phyloP scores from a whole-genome alignment of 768 basidiomycete species.

The Chalciporus pseudorubinellus region DNA sequence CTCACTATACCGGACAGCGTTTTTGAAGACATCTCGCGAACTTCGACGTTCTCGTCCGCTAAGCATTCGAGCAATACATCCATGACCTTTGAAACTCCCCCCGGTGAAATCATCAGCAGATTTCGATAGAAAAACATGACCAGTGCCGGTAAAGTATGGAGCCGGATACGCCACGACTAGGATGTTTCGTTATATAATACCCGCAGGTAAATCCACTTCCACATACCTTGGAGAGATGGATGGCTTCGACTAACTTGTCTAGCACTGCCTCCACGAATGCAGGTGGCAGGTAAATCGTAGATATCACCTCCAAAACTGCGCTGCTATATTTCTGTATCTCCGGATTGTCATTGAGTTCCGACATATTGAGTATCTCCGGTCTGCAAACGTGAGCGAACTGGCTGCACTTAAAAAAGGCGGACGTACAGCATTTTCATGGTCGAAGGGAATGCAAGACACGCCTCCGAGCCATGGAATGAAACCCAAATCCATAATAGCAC shows the following conservation, averaged over 20 bases:
- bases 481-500: conserved; percentile 81
- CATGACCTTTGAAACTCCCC: conserved; percentile 68
- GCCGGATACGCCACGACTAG: conserved; percentile 88
- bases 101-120: conserved; percentile 69
- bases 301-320: conserved; percentile 77
- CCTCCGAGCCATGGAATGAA: conserved; percentile 71
- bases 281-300: conserved; percentile 71
- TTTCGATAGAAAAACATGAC: conserved; percentile 92
- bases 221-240: conserved; percentile 75
- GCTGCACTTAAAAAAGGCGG: neutral
- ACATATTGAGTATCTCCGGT: conserved; percentile 86
- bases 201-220: neutral
- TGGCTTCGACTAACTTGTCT: conserved; percentile 60
- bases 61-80: conserved; percentile 82
- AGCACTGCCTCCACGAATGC: conserved; percentile 62
- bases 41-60: conserved; percentile 88
- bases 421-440: conserved; percentile 74
- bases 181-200: conserved; percentile 10
- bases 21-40: conserved; percentile 87
- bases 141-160: conserved; percentile 84
- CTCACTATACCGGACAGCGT: conserved; percentile 83
- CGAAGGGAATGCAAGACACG: conserved; percentile 75
- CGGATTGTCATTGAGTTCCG: conserved; percentile 82
- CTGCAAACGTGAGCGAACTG: conserved; percentile 37
- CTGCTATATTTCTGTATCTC: conserved; percentile 82